Base-by-base conservation (phyloP, 2,329 filamentous ascomycete genomes). In the Sclerotinia subarctica region DNA sequence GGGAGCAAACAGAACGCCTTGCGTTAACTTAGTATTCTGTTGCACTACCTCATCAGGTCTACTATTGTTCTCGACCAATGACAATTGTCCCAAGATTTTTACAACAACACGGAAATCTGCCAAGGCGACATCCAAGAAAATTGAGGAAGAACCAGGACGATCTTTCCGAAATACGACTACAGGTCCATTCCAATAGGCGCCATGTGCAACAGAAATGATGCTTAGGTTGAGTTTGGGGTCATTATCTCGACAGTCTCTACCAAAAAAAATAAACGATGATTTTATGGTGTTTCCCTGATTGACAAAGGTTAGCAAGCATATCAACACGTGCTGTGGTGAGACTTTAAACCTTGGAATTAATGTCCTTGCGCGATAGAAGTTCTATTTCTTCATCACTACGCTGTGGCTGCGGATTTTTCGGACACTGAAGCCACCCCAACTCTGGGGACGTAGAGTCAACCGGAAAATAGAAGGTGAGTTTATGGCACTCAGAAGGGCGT, bases 241-340 rank as follows among this genome's bases (percentile, higher is more conserved):
- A 21, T 7, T 10, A 5, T 13, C 8, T 21, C 1, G 17, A 4
- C 10, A 32, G 42, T 7, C 38, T 29, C 13, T 15, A 7, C 10
- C 4, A 15, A 19, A 29, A 19, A 57, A 15, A 5, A 59, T 29
- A 44, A 13, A 58, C 19, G 42, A 13, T 10, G 19, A 59, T 26
- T 13, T 10, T 6, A 32, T 7, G 5, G 13, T 17, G 15, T 1
- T 32, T 11, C 17, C 2, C 57, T 46, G 17, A 4, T 29, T 29
- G 6, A 3, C 11, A 38, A 59, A 0, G 1, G 5, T n/a, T 11
- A 46, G 42, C 38, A 59, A 42, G 24, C 3, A n/a, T 38, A 38
- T 7, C 19, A 35, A n/a, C 1, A n/a, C 1, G 0, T 11, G 15
- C 53, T 15, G 1, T 32, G n/a, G 2, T 5, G n/a, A n/a, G 5